Base-by-base conservation (phyloP, 1,284 basidiomycete genomes). In the Sanghuangporus weigelae region DNA sequence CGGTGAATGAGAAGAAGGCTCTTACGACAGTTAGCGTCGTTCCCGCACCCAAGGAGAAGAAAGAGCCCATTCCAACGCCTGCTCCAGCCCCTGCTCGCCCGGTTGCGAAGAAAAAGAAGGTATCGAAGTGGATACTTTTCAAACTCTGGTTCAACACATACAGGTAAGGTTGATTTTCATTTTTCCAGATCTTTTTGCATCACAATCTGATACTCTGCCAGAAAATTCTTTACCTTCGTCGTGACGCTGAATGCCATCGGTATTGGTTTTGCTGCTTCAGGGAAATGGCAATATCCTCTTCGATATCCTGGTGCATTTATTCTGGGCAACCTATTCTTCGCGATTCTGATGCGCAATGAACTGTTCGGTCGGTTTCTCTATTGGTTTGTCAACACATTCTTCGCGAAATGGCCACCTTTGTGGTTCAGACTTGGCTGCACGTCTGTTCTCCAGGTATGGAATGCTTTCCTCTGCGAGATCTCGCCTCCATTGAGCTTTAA, bases 331-430 rank as follows among this genome's bases (percentile, higher is more conserved):
- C 71, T 85, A 68, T 78, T 81, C 67, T 75, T 81, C 50, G 76
- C 82, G 5, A 77, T 85, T 60, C 73, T 85, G 35, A 79, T 85
- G 74, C 75, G 83, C 1, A 85, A 85, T 64, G 83, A 85, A 61
- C 75, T 85, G 11, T 85, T 85, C 55, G 81, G 84, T 12, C 82
- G 83, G 44, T 67, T 79, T 46, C 67, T 85, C 23, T 85, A 84
- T 66, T 65, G 75, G 60, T 72, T 82, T 54, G 79, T 81, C 66
- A 84, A 83, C 70, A 81, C 77, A 0, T 70, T 69, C 58, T 83
- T 84, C 63, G 86, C 87, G 7, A 90, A 89, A 84, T 90, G 88
- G 88, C 74, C 87, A 2, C 88, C 89, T 39, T 76, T 90, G 26
- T 86, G 81, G 80, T 89, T 82, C 74, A 81, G 88, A 60, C 76